Evolutionary conservation across 2,329 filamentous ascomycete genomes (phyloP).

Genomic region (Trichoderma afroharzianum): DNA sequence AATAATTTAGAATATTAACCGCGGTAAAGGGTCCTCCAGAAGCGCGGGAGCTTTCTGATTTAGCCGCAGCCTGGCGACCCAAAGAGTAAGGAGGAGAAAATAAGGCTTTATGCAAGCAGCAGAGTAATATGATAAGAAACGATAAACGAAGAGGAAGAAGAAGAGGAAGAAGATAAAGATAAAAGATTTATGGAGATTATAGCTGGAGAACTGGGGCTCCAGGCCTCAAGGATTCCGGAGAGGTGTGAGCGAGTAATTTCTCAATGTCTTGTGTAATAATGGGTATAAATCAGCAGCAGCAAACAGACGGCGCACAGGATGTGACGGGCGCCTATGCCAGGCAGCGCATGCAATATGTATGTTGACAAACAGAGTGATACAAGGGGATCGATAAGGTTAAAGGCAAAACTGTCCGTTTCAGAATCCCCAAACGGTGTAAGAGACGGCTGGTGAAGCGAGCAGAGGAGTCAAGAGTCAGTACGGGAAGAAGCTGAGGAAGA

Average conservation of each 20-base stretch:
- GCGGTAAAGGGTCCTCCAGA: constrained; percentile 14
- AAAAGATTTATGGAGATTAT: background rate
- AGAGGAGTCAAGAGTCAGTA: background rate
- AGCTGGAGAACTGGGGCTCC: background rate
- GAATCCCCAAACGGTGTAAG: constrained; percentile 7
- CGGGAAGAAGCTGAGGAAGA: background rate
- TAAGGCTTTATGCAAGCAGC: background rate
- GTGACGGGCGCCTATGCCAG: constrained; percentile 3
- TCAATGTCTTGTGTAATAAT: background rate
- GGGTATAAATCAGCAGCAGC: background rate
- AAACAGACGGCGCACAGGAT: background rate
- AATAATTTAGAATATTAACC: constrained; percentile 5
- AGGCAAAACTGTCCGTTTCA: constrained; percentile 5
- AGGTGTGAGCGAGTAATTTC: background rate
- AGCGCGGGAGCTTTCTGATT: constrained; percentile 2
- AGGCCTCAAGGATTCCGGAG: background rate
- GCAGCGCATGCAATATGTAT: background rate
- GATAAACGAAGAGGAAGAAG: background rate
- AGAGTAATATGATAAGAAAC: background rate
- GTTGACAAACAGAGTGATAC: background rate
- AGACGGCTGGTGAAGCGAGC: background rate
- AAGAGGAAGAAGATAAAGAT: background rate
- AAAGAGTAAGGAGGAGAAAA: background rate
- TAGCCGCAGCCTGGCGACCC: constrained; percentile 9
- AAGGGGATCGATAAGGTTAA: constrained; percentile 11